A percentile compares a stretch with the other conserved stretches of the same genome.
Evolutionary conservation across 805 yeast genomes (phyloP).

Genomic region (Pichia nakasei): DNA sequence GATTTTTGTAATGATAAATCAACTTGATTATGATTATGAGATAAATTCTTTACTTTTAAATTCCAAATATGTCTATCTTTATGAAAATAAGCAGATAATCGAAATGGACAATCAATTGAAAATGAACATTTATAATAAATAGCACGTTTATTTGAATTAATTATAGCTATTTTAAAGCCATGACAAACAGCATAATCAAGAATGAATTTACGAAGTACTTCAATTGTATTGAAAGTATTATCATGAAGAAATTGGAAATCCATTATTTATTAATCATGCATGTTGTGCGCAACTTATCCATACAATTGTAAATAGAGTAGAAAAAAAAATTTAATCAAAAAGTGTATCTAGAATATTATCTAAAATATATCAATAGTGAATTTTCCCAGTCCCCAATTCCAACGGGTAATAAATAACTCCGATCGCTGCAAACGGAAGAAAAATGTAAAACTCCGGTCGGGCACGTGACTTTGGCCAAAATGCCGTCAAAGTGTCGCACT

Average conservation of each 20-base stretch:
- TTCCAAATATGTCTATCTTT: slow-evolving; percentile 45
- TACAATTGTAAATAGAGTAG: no score
- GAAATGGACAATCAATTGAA: slow-evolving; percentile 50
- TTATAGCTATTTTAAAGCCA: slow-evolving; percentile 52
- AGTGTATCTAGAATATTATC: no score
- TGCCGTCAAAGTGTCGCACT: no score
- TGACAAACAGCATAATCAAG: slow-evolving; percentile 48
- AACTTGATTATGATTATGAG: slow-evolving; percentile 35
- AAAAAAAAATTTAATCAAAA: no score
- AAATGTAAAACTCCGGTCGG: no score
- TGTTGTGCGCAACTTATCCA: no score
- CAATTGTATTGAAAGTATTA: slow-evolving; percentile 41
- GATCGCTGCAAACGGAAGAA: no score
- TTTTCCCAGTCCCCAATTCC: no score
- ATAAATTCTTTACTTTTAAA: slow-evolving; percentile 37
- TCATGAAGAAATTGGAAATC: slow-evolving; percentile 30
- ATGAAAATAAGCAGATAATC: slow-evolving; percentile 49
- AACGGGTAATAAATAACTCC: no score
- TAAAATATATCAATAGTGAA: no score
- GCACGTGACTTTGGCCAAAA: no score
- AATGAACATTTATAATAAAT: slow-evolving; percentile 53
- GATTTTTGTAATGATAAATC: background rate
- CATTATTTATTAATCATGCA: no score
- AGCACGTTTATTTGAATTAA: slow-evolving; percentile 50
- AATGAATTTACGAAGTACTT: slow-evolving; percentile 44